Conservation (phyloP, 306 rosid genomes). For the Dalbergia cultrata region DNA sequence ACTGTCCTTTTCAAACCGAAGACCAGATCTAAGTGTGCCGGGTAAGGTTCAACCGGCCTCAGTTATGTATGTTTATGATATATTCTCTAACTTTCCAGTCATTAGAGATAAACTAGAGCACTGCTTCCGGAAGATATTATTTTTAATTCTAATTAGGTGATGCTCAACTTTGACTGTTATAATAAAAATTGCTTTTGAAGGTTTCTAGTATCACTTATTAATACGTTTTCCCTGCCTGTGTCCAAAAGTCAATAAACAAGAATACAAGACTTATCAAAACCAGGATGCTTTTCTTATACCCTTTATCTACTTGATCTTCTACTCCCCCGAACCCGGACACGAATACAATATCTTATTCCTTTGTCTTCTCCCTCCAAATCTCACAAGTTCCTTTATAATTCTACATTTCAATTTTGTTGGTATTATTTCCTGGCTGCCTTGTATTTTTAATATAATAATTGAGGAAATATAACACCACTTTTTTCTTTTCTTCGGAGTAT, state of each 20-base stretch:
- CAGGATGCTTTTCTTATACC: neutral
- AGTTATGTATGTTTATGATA: neutral
- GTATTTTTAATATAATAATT: too few species aligned
- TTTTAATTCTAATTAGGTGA: neutral
- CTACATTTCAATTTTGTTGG: too few species aligned
- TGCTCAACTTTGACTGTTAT: neutral
- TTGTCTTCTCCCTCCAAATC: neutral
- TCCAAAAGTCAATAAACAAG: neutral
- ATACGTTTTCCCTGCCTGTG: neutral
- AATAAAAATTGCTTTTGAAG: neutral
- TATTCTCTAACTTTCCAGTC: neutral
- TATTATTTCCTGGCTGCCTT: too few species aligned
- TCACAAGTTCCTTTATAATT: too few species aligned
- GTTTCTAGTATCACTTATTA: too few species aligned
- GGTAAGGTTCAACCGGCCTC: neutral
- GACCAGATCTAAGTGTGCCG: neutral
- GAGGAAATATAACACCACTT: too few species aligned
- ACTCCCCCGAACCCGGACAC: neutral
- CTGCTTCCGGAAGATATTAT: neutral
- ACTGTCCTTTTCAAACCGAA: conserved; percentile 14
- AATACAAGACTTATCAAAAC: neutral
- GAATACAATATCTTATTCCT: neutral
- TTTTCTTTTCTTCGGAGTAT: too few species aligned
- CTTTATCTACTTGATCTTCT: conserved; percentile 17
- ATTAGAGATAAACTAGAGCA: conserved; percentile 16